These are phyloP conservation scores for Syzygium aqueum DNA, from an alignment of 345 rosid genomes.

Conservation along the genomic window DNA sequence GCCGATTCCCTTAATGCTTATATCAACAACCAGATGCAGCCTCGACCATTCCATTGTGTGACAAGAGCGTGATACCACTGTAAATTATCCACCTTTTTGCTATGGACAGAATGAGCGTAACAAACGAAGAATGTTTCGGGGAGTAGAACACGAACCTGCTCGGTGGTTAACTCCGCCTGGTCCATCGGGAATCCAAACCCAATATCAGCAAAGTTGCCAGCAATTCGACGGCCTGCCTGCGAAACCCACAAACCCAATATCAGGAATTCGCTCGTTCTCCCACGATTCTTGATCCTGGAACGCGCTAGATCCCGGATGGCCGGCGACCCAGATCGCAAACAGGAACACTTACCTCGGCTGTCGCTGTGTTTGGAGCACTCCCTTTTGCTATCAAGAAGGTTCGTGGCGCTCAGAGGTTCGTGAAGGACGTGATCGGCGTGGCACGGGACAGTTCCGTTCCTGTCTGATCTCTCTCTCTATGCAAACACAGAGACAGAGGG, in stretches of 20 bases:
- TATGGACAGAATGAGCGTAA: background rate
- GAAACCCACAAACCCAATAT: background rate
- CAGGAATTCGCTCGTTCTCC: background rate
- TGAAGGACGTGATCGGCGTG: background rate
- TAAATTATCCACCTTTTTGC: background rate
- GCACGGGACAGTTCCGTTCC: background rate
- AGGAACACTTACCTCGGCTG: background rate
- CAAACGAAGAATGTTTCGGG: background rate
- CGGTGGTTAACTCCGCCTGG: conserved; percentile 63
- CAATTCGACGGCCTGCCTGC: background rate
- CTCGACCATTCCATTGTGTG: background rate
- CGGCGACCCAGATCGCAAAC: background rate
- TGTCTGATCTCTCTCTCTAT: background rate
- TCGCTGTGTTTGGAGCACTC: background rate
- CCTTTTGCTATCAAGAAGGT: background rate
- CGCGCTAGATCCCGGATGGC: background rate
- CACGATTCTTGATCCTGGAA: background rate
- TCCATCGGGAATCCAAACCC: conserved; percentile 32
- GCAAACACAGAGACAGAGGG: background rate
- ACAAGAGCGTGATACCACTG: background rate
- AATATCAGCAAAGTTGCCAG: background rate
- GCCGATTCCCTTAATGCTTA: background rate
- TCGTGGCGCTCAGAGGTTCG: background rate
- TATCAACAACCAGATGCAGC: background rate
- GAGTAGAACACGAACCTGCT: conserved; percentile 49